Conservation (phyloP, 371 early-diverging fungal species). For the Saksenaea vasiformis region DNA sequence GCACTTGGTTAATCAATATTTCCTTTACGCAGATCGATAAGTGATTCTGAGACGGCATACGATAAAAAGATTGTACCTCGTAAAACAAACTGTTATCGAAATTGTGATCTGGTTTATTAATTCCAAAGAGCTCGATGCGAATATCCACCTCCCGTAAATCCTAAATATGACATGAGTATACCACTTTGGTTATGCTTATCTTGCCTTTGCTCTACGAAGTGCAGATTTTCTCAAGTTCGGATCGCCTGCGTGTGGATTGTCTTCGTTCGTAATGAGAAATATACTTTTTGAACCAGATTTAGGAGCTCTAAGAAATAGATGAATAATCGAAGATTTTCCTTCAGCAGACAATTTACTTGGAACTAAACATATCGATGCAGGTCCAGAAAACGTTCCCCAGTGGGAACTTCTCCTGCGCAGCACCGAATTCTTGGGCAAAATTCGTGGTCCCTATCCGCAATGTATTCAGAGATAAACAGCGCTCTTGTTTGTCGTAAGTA, state of each 20-base stretch:
- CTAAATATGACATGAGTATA: conserved; percentile 15
- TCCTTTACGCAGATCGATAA: conserved; percentile 14
- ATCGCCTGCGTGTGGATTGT: conserved; percentile 59
- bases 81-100: conserved; percentile 56
- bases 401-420: conserved; percentile 47
- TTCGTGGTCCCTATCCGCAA: conserved; percentile 12
- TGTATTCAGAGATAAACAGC: too few relatives aligned
- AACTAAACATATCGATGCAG: conserved; percentile 58
- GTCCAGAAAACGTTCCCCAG: conserved; percentile 69
- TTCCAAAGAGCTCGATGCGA: conserved; percentile 59
- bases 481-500: background rate
- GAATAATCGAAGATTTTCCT: background rate
- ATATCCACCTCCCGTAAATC: conserved; percentile 57
- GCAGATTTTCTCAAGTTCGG: conserved; percentile 50
- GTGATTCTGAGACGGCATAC: background rate
- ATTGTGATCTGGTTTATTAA: conserved; percentile 40
- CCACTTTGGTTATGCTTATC: background rate
- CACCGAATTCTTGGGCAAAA: conserved; percentile 55
- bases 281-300: conserved; percentile 60
- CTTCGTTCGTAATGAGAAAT: conserved; percentile 70
- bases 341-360: conserved; percentile 38
- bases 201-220: conserved; percentile 56
- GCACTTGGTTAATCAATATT: conserved; percentile 15
- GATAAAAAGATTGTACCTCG: conserved; percentile 29
- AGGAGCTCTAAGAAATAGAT: conserved; percentile 31